A percentile compares a stretch with the other conserved stretches of the same genome.
Conservation (phyloP, 1,284 basidiomycete genomes). For the Mycena sp. region DNA sequence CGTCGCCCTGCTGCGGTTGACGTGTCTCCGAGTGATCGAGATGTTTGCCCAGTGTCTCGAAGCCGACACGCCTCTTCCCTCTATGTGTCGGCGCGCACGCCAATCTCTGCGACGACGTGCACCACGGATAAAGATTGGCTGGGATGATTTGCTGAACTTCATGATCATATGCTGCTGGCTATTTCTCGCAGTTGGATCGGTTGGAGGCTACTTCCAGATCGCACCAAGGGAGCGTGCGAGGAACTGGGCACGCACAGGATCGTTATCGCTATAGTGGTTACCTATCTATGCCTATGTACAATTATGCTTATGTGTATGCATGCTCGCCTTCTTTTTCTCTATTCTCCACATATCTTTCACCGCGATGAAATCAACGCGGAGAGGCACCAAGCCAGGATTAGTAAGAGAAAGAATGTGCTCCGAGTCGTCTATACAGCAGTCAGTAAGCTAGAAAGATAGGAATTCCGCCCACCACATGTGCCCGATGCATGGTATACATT, state of each 20-base stretch:
- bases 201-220: constrained; percentile 13
- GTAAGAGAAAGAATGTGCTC: no score
- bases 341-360: no score
- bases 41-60: constrained; percentile 21
- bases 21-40: constrained; percentile 6
- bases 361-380: no score
- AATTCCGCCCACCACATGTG: no score
- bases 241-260: constrained; percentile 28
- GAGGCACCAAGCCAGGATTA: no score
- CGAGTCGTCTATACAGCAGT: no score
- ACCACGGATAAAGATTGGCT: neutral
- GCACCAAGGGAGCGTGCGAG: constrained; percentile 23
- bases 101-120: neutral
- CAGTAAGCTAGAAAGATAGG: no score
- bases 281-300: constrained; percentile 5
- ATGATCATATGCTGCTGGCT: constrained; percentile 21
- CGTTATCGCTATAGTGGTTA: constrained; percentile 17
- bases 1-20: constrained; percentile 6
- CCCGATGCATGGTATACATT: no score
- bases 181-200: constrained; percentile 1
- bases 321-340: no score
- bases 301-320: no score
- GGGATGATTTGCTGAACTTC: constrained; percentile 20
- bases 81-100: constrained; percentile 12
- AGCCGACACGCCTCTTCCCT: constrained; percentile 25